Conservation (phyloP, 75 land plant species). For the Sequoia sempervirens region DNA sequence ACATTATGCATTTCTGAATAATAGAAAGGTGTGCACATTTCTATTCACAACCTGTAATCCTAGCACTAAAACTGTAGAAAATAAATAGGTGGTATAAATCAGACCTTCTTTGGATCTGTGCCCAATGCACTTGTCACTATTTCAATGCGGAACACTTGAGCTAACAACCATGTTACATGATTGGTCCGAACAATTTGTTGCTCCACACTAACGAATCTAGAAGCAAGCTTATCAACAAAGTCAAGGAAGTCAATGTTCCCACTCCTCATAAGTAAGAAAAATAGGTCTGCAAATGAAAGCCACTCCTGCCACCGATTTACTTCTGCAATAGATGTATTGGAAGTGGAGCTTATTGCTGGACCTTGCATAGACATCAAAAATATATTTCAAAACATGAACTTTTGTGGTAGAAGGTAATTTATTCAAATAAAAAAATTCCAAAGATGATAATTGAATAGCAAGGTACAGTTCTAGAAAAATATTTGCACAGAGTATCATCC, state of each 20-base stretch:
- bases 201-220: slow-evolving; percentile 52
- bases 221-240: slow-evolving; percentile 83
- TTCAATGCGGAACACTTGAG: slow-evolving; percentile 90
- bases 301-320: slow-evolving; percentile 90
- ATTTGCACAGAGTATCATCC: not conserved
- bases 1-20: not conserved
- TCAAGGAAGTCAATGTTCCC: slow-evolving; percentile 94
- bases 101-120: slow-evolving; percentile 79
- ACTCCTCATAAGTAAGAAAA: slow-evolving; percentile 86
- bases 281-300: slow-evolving; percentile 89
- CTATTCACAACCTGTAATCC: not conserved
- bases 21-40: not conserved
- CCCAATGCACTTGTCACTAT: slow-evolving; percentile 67
- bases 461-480: not conserved
- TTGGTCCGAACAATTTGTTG: slow-evolving; percentile 68
- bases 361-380: slow-evolving; percentile 5
- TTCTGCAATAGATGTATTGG: slow-evolving; percentile 42
- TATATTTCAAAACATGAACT: not conserved
- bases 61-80: not conserved
- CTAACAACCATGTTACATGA: slow-evolving; percentile 96
- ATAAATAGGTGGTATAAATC: not conserved
- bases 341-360: slow-evolving; percentile 2
- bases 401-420: not conserved
- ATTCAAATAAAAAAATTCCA: not conserved
- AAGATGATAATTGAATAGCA: not conserved